Percentiles rank a stretch among this genome's conserved stretches.
These are phyloP conservation scores for Daldinia vernicosa DNA, from an alignment of 495 filamentous ascomycete species.

Conservation along the genomic window DNA sequence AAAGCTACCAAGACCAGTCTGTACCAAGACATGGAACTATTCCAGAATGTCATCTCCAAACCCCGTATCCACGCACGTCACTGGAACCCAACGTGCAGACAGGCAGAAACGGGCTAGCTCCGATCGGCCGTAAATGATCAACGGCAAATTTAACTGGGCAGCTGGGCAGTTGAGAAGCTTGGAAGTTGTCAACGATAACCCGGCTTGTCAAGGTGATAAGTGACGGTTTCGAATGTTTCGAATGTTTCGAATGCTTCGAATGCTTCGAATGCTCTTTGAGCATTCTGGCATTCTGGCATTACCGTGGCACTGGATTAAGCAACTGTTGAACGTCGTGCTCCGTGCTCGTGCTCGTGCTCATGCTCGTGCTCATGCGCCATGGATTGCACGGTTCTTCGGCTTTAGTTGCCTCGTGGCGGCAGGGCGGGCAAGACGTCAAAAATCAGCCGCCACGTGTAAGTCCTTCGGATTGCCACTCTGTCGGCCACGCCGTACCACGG, in stretches of 20 bases:
- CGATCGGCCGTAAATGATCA: slow-evolving; percentile 15
- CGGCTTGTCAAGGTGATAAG: background rate
- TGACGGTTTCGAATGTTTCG: background rate
- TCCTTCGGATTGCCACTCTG: slow-evolving; percentile 2
- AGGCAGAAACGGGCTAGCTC: background rate
- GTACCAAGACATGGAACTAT: slow-evolving; percentile 6
- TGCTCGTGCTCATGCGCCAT: background rate
- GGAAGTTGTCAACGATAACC: slow-evolving; percentile 1
- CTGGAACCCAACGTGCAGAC: slow-evolving; percentile 12
- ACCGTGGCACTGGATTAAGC: background rate
- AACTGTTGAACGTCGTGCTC: background rate
- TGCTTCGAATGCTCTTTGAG: background rate
- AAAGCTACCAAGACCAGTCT: slow-evolving; percentile 8
- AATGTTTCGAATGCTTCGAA: too few species aligned
- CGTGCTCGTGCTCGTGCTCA: background rate
- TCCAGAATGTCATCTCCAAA: background rate
- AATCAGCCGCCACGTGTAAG: slow-evolving; percentile 17
- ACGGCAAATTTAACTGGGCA: background rate
- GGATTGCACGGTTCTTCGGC: slow-evolving; percentile 13
- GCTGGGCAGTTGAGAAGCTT: background rate
- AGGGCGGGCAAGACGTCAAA: slow-evolving; percentile 18
- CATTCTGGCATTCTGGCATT: too few species aligned
- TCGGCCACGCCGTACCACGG: slow-evolving; percentile 31
- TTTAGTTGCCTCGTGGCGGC: slow-evolving; percentile 18
- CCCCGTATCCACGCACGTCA: slow-evolving; percentile 6